Percentiles rank a stretch among this genome's conserved stretches.
Conservation (phyloP, 768 basidiomycete species). For the Podaxis sp. region DNA sequence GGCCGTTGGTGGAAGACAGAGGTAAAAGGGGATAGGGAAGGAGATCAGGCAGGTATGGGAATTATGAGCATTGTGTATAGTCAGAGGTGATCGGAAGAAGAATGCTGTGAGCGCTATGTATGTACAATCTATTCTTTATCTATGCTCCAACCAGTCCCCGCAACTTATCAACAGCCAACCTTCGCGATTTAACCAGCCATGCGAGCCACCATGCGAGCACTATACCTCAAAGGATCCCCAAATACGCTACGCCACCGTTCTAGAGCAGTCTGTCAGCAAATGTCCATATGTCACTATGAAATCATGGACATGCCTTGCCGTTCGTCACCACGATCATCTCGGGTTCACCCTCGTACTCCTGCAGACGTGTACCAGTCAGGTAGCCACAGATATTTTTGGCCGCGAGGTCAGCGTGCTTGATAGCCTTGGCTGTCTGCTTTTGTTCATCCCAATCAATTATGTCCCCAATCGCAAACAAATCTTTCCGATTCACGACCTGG, state of each 20-base stretch:
- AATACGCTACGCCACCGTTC: slow-evolving; percentile 39
- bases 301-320: slow-evolving; percentile 41
- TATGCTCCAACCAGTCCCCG: not conserved
- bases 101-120: not conserved
- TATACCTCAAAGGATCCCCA: slow-evolving; percentile 44
- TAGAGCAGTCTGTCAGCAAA: slow-evolving; percentile 17
- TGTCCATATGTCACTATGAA: not conserved
- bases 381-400: slow-evolving; percentile 17
- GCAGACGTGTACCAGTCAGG: slow-evolving; percentile 16
- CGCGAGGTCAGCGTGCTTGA: slow-evolving; percentile 18
- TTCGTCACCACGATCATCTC: slow-evolving; percentile 57
- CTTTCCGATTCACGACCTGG: not conserved
- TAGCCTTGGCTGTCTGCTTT: slow-evolving; percentile 19
- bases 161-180: not conserved
- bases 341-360: slow-evolving; percentile 45
- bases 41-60: slow-evolving; percentile 12
- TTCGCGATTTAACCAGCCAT: slow-evolving; percentile 27
- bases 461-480: slow-evolving; percentile 21
- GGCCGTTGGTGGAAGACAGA: not conserved
- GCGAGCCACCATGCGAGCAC: slow-evolving; percentile 44
- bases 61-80: slow-evolving; percentile 7
- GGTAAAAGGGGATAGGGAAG: not conserved
- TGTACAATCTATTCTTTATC: not conserved
- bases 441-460: slow-evolving; percentile 22
- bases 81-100: slow-evolving; percentile 6